Percentiles rank a stretch among this genome's conserved stretches.
phyloP scores from a whole-genome alignment of 2,329 filamentous ascomycete species.

The Aspergillus brunneoviolaceus region DNA sequence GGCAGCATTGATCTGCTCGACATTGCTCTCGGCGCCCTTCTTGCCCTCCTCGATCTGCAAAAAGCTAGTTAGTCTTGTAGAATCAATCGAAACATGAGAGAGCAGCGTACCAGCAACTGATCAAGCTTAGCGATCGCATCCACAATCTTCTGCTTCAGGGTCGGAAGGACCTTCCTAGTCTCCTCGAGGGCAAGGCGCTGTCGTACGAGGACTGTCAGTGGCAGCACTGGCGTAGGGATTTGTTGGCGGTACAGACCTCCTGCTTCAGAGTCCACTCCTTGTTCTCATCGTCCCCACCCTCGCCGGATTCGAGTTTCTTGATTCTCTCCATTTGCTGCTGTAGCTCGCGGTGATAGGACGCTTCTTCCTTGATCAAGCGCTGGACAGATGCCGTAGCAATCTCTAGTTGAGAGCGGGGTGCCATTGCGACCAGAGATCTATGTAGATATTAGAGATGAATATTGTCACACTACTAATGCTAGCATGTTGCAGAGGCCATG shows the following conservation, averaged over 20 bases:
- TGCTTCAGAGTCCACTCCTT: conserved; percentile 78
- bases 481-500: neutral
- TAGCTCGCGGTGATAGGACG: conserved; percentile 85
- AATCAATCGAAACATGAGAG: neutral
- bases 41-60: conserved; percentile 39
- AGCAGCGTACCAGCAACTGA: conserved; percentile 64
- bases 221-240: neutral
- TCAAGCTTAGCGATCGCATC: conserved; percentile 73
- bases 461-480: neutral
- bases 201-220: conserved; percentile 9
- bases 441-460: neutral
- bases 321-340: conserved; percentile 71
- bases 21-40: conserved; percentile 41
- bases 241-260: conserved; percentile 61
- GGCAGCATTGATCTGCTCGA: conserved; percentile 42
- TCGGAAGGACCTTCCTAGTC: conserved; percentile 78
- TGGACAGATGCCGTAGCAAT: conserved; percentile 78
- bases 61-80: neutral
- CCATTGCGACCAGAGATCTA: conserved; percentile 54
- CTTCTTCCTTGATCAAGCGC: conserved; percentile 88
- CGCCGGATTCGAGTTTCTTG: conserved; percentile 64
- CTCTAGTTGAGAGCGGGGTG: conserved; percentile 76
- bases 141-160: conserved; percentile 68
- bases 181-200: conserved; percentile 81
- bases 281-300: conserved; percentile 73